Conservation (phyloP, 352 stramenopile species). For the Globisporangium radiosum region DNA sequence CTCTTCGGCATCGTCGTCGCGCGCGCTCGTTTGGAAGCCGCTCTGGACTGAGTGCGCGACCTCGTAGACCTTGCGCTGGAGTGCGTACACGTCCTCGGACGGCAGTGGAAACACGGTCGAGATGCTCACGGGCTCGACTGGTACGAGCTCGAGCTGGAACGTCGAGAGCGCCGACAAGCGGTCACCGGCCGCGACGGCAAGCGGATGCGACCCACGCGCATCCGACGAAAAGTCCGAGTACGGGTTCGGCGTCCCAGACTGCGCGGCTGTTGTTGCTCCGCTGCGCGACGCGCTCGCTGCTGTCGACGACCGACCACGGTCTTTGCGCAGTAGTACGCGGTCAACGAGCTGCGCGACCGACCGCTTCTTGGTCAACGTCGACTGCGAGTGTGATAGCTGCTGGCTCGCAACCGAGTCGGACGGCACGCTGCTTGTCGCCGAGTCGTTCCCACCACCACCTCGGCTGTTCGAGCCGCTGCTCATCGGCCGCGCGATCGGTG, state of each 20-base stretch:
- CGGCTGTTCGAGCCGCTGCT: background rate
- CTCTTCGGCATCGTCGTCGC: slow-evolving; percentile 28
- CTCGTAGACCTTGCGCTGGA: slow-evolving; percentile 47
- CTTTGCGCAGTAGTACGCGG: slow-evolving; percentile 12
- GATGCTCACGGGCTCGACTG: slow-evolving; percentile 38
- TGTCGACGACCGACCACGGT: slow-evolving; percentile 12
- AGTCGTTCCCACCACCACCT: slow-evolving; percentile 5
- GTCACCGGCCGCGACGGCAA: slow-evolving; percentile 6
- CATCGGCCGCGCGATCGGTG: background rate
- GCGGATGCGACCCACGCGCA: slow-evolving; percentile 7
- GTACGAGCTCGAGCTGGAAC: slow-evolving; percentile 25
- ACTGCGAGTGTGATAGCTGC: background rate
- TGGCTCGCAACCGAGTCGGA: slow-evolving; percentile 11
- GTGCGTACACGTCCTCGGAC: slow-evolving; percentile 37
- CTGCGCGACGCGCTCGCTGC: slow-evolving; percentile 1
- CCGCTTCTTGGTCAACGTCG: slow-evolving; percentile 15
- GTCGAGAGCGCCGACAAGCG: slow-evolving; percentile 10
- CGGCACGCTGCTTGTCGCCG: slow-evolving; percentile 5
- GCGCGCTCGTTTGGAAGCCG: slow-evolving; percentile 34
- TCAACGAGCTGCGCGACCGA: slow-evolving; percentile 11
- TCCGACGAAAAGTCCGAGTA: slow-evolving; percentile 17
- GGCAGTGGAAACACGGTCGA: slow-evolving; percentile 46
- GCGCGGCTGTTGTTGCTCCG: background rate
- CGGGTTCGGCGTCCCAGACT: slow-evolving; percentile 8
- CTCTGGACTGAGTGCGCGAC: slow-evolving; percentile 41